Evolutionary conservation across 495 filamentous ascomycete species (phyloP).

Genomic region (Talaromyces adpressus): DNA sequence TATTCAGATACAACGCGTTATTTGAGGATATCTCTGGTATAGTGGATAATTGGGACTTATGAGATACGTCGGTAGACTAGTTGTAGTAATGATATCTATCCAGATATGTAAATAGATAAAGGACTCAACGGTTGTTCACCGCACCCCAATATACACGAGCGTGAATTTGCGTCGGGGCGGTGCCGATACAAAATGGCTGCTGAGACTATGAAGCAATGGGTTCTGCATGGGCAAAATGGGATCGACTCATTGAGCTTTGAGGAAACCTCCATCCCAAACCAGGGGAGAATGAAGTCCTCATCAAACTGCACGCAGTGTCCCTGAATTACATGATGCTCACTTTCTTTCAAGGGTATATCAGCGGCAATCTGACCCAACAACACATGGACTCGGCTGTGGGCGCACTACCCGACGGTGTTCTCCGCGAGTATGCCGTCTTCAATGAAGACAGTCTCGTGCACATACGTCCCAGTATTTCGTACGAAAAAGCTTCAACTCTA

Average conservation of each 20-base stretch:
- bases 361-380: neutral
- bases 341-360: neutral
- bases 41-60: neutral
- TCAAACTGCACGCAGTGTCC: neutral
- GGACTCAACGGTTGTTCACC: no score
- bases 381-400: conserved; percentile 43
- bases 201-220: neutral
- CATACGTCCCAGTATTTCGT: conserved; percentile 33
- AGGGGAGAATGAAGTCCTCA: neutral
- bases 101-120: no score
- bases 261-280: neutral
- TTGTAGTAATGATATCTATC: no score
- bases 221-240: neutral
- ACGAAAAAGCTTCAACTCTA: conserved; percentile 48
- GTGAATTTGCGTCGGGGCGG: neutral
- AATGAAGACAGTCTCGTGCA: conserved; percentile 52
- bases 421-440: conserved; percentile 57
- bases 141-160: no score
- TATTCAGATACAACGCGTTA: neutral
- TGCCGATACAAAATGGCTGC: neutral
- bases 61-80: neutral
- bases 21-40: neutral
- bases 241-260: neutral
- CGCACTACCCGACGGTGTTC: conserved; percentile 53
- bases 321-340: neutral